Evolutionary conservation across 2,329 filamentous ascomycete species (phyloP).

Genomic region (Fusarium nygamai): DNA sequence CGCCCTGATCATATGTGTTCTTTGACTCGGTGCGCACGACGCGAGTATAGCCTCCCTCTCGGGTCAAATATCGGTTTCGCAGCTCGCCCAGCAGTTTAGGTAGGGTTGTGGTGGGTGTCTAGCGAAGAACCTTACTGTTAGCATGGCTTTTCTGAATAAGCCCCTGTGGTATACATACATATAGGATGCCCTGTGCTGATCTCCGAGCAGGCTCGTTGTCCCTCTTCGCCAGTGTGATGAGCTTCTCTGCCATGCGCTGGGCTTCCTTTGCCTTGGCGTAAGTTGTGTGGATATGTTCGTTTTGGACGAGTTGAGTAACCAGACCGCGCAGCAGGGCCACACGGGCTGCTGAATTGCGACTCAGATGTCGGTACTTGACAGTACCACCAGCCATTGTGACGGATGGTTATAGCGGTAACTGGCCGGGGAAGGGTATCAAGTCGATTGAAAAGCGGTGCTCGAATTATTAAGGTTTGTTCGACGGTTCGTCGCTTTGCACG

Average conservation of each 20-base stretch:
- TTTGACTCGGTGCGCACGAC: constrained; percentile 91
- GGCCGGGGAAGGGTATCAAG: neutral
- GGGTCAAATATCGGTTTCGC: constrained; percentile 77
- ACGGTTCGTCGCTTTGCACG: constrained; percentile 14
- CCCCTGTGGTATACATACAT: constrained; percentile 66
- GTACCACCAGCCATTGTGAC: constrained; percentile 81
- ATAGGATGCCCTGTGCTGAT: constrained; percentile 84
- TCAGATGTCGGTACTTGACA: constrained; percentile 89
- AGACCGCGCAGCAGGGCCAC: constrained; percentile 94
- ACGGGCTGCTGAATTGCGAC: constrained; percentile 86
- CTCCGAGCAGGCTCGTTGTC: constrained; percentile 84
- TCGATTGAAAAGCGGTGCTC: neutral
- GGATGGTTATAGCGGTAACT: constrained; percentile 17
- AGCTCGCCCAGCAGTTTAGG: constrained; percentile 91
- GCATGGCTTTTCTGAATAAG: neutral
- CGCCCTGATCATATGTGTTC: constrained; percentile 84
- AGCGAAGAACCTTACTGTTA: constrained; percentile 15
- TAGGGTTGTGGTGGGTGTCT: constrained; percentile 76
- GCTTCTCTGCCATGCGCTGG: constrained; percentile 90
- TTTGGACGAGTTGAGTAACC: constrained; percentile 91
- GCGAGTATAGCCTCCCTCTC: constrained; percentile 93
- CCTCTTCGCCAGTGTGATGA: constrained; percentile 93
- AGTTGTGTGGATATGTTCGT: constrained; percentile 94
- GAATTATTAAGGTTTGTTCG: neutral
- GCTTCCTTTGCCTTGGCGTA: constrained; percentile 98